Base-by-base conservation (phyloP, 2,329 filamentous ascomycete species). In the Hawksworthiomyces lignivorus region DNA sequence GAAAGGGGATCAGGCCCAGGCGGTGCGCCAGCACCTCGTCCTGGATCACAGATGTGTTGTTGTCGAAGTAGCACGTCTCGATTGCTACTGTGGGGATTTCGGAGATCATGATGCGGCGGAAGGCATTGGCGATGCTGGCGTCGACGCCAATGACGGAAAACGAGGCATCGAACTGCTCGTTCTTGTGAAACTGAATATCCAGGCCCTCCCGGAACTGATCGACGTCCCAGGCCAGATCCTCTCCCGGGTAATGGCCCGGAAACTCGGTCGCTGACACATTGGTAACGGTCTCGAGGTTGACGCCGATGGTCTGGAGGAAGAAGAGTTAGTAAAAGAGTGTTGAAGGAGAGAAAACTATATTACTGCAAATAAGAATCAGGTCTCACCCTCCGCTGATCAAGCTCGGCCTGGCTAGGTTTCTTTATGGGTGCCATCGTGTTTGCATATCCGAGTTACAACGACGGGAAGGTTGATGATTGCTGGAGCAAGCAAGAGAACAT, bases 1-100 rank as follows among this genome's bases (percentile, higher is more conserved):
- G 84, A 53, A 98, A 82, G 15, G 94, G 92, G 41, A 98, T 84
- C 34, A 98, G 77, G 45, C 92, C 92, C 24, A 98, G 72, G 33
- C 92, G 77, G 61, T 92, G 86, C 14, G 89, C 83, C 39, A 98
- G 80, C 5, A 98, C 90, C 69, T 98, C 92, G 60, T 98, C 92
- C 62, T 97, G 90, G 56, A 98, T 92, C 27, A 98, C 88, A 5
- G 87, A 95, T 38, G 90, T 97, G 71, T 98, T 98, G 71, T 96
- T 94, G 60, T 87, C 77, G 50, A 97, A 81, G 67, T 84, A 98
- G 59, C 94, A 87, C 49, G 80, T 82, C 70, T 98, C 92, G 56
- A 98, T 89, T 52, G 94, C 92, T 34, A 98, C 75, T 3, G 88
- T 92, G 15, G 90, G 88, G 40, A 98, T 85, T 69, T 98, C 94